Evolutionary conservation across 1,284 basidiomycete species (phyloP), one percentile per base, ranked within the genome.

Genomic region (Afroboletus lepidellus): DNA sequence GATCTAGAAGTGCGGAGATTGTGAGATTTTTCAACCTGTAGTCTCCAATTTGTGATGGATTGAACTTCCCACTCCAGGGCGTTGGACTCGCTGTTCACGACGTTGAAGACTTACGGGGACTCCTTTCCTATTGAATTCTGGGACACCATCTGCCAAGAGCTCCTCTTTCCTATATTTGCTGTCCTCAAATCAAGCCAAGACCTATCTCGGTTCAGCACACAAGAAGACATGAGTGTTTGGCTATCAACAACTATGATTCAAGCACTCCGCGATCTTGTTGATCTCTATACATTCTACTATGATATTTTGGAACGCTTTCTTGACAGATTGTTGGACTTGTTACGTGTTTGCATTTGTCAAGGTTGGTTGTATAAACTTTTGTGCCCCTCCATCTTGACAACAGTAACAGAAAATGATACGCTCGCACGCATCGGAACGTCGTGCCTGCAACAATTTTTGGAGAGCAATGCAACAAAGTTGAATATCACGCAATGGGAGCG

Each of bases 161-260:
- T 98, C 43, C 80, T 99, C 45, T 99, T 99, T 83, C 97, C 97
- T 1, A 99, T 99, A 63, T 99, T 99, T 69, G 90, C 94, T 4
- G 94, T 99, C 44, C 78, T 99, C 53, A 92, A 93, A 62, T 94
- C 91, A 15, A 90, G 84, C 60, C 88, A 85, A 74, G 95, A 98
- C 68, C 73, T 98, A 30, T 92, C 91, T 15, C 84, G 94, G 25
- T 98, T 98, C 77, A 92, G 80, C 66, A 95, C 93, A 3, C 93
- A 98, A 65, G 97, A 99, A 68, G 97, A 99, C 64, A 97, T 98
- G 94, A 97, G 94, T 63, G 95, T 99, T 15, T 99, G 97, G 97
- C 74, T 99, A 43, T 98, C 94, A 39, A 98, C 97, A 8, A 99
- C 97, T 2, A 95, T 99, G 88, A 98, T 99, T 51, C 96, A 99